A percentile compares a stretch with the other conserved stretches of the same genome.
Conservation (phyloP, 2,329 filamentous ascomycete species). For the Verticillium nonalfalfae region DNA sequence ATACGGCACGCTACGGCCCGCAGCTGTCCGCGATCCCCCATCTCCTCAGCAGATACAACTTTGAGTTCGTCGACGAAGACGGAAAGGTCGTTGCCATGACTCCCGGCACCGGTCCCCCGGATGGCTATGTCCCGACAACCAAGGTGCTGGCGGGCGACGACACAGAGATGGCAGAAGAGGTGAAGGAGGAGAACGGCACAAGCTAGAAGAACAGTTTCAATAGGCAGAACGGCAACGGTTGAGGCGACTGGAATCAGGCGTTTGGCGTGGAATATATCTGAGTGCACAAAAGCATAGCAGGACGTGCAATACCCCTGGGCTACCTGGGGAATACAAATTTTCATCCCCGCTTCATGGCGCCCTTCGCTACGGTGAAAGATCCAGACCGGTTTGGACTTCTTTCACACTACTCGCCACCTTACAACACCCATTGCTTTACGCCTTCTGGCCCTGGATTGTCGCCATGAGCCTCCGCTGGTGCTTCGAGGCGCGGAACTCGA, state of each 20-base stretch:
- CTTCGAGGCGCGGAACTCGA: conserved; percentile 76
- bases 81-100: conserved; percentile 82
- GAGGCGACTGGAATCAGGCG: conserved; percentile 7
- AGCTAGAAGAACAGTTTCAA: not conserved
- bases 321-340: not conserved
- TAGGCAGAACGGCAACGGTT: not conserved
- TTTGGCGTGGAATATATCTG: conserved; percentile 12
- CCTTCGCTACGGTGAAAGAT: too few species aligned
- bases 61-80: conserved; percentile 93
- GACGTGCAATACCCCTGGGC: not conserved
- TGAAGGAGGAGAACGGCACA: conserved; percentile 36
- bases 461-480: conserved; percentile 81
- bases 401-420: not conserved
- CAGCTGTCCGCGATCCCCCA: conserved; percentile 96
- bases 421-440: conserved; percentile 15
- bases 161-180: conserved; percentile 49
- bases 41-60: conserved; percentile 90
- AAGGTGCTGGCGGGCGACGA: conserved; percentile 61
- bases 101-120: conserved; percentile 58
- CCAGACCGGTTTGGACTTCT: not conserved
- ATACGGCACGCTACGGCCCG: conserved; percentile 88
- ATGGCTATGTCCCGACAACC: conserved; percentile 54
- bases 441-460: conserved; percentile 85
- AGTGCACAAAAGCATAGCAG: not conserved
- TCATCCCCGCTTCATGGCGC: not conserved